These are phyloP conservation scores for Codiaeum variegatum DNA, from an alignment of 441 rosid genomes.

Conservation along the genomic window DNA sequence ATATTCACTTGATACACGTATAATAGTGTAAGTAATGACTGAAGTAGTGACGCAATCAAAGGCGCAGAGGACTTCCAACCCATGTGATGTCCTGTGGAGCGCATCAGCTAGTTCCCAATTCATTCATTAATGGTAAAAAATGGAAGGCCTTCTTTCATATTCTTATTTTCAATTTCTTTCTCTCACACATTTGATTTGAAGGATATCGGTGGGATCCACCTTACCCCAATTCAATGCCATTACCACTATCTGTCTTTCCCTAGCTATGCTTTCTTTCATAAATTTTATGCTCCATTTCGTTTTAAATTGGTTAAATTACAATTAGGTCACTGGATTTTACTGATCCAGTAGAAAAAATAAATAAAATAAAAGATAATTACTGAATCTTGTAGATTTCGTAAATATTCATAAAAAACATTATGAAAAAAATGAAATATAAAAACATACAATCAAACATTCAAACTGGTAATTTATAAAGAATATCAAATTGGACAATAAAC, in stretches of 20 bases:
- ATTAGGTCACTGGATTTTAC: too few species aligned
- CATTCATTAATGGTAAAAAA: slow-evolving; percentile 25
- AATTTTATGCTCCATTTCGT: too few species aligned
- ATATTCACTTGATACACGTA: too few species aligned
- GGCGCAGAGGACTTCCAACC: slow-evolving; percentile 17
- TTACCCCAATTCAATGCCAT: neutral
- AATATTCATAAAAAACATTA: too few species aligned
- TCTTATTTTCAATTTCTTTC: slow-evolving; percentile 10
- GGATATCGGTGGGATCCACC: slow-evolving; percentile 12
- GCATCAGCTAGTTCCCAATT: slow-evolving; percentile 7
- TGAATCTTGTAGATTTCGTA: too few species aligned
- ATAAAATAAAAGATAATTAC: too few species aligned
- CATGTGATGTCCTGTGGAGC: slow-evolving; percentile 27
- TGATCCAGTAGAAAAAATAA: too few species aligned
- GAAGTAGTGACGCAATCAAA: slow-evolving; percentile 19
- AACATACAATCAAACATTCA: too few species aligned
- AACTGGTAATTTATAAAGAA: too few species aligned
- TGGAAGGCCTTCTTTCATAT: slow-evolving; percentile 11
- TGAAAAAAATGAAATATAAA: too few species aligned
- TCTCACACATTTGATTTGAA: slow-evolving; percentile 4
- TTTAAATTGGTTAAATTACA: too few species aligned
- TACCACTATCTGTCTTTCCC: neutral
- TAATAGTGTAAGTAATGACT: neutral
- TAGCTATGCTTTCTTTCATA: neutral
- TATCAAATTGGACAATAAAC: too few species aligned